phyloP scores from a whole-genome alignment of 2,329 filamentous ascomycete genomes.

The Fusarium domesticum region DNA sequence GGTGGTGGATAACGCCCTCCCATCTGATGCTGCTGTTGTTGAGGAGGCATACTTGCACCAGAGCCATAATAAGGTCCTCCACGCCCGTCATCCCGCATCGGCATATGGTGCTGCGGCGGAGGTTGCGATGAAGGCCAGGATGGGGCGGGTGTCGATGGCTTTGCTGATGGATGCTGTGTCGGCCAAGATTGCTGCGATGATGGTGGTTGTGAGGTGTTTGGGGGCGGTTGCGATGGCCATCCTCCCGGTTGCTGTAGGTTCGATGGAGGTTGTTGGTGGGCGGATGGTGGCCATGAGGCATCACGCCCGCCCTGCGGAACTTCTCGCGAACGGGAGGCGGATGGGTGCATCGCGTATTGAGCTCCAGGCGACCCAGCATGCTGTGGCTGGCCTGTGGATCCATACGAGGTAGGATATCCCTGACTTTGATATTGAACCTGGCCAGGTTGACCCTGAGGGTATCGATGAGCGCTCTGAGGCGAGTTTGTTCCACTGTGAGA shows the following conservation, averaged over 20 bases:
- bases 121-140: constrained; percentile 36
- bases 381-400: constrained; percentile 33
- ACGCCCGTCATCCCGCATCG: constrained; percentile 39
- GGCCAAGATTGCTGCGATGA: constrained; percentile 35
- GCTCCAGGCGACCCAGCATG: constrained; percentile 52
- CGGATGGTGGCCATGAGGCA: constrained; percentile 34
- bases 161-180: constrained; percentile 32
- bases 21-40: constrained; percentile 35
- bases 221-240: constrained; percentile 32
- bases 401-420: constrained; percentile 44
- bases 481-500: constrained; percentile 42
- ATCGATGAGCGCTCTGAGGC: constrained; percentile 47
- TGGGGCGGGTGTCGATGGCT: constrained; percentile 35
- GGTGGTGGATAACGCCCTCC: constrained; percentile 39
- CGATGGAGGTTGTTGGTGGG: constrained; percentile 22
- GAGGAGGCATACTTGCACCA: constrained; percentile 23
- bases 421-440: constrained; percentile 44
- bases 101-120: constrained; percentile 34
- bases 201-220: constrained; percentile 35
- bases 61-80: constrained; percentile 36
- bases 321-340: constrained; percentile 44
- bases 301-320: constrained; percentile 37
- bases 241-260: constrained; percentile 26
- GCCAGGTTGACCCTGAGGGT: constrained; percentile 39
- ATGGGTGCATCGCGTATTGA: constrained; percentile 52